Evolutionary conservation across 768 basidiomycete genomes (phyloP).

Genomic region (Pulveroboletus sp.): DNA sequence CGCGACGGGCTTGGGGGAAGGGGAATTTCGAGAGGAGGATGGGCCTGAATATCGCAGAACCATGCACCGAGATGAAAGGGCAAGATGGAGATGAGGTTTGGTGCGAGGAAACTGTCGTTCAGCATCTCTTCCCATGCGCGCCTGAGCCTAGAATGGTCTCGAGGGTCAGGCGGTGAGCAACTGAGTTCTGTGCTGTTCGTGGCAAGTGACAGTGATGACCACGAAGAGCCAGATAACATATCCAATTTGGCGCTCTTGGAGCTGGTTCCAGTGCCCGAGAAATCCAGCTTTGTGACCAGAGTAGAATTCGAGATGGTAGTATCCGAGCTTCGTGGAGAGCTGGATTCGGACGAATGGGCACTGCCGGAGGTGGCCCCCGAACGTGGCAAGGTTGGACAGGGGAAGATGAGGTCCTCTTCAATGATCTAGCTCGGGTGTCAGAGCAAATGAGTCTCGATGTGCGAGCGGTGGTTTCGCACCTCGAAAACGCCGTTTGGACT

Average conservation of each 20-base stretch:
- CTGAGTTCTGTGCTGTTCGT: conserved; percentile 9
- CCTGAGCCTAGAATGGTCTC: conserved; percentile 60
- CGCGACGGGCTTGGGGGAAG: conserved; percentile 51
- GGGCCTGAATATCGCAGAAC: conserved; percentile 51
- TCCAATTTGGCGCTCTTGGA: conserved; percentile 16
- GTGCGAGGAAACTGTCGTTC: conserved; percentile 49
- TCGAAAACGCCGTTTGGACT: conserved; percentile 60
- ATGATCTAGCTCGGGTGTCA: conserved; percentile 46
- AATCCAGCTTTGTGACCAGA: conserved; percentile 23
- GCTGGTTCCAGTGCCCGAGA: conserved; percentile 12
- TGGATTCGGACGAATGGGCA: conserved; percentile 18
- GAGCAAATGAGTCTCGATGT: not conserved
- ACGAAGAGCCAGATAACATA: conserved; percentile 15
- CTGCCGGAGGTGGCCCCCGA: conserved; percentile 2
- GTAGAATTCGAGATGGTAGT: conserved; percentile 21
- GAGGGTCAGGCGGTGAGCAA: conserved; percentile 39
- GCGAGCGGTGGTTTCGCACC: conserved; percentile 36
- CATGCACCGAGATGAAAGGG: conserved; percentile 62
- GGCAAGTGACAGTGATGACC: conserved; percentile 20
- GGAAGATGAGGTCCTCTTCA: conserved; percentile 73
- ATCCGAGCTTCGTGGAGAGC: conserved; percentile 27
- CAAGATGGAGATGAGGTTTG: conserved; percentile 53
- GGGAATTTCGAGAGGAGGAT: conserved; percentile 45
- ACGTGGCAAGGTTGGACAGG: conserved; percentile 34
- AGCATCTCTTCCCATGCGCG: conserved; percentile 70